phyloP scores from a whole-genome alignment of 495 filamentous ascomycete species.

The Thozetella sp. region DNA sequence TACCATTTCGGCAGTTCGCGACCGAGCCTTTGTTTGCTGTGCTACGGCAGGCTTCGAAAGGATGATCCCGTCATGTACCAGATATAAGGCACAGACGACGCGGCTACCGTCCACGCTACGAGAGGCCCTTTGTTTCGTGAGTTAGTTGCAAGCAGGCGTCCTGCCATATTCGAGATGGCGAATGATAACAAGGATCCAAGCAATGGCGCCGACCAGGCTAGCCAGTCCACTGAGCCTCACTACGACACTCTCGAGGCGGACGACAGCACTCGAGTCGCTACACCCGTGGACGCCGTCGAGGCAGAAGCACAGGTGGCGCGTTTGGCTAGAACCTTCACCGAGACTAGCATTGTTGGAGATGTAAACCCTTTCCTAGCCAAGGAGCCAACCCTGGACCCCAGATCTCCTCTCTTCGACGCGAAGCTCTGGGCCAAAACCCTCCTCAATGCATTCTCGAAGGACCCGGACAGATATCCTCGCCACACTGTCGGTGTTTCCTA shows the following conservation, averaged over 20 bases:
- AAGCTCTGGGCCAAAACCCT: neutral
- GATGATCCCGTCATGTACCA: too few relatives aligned
- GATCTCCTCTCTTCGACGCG: neutral
- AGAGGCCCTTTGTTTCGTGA: too few relatives aligned
- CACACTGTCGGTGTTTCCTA: constrained; percentile 55
- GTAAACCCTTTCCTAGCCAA: neutral
- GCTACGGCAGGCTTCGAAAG: too few relatives aligned
- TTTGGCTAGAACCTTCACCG: neutral
- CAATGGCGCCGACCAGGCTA: neutral
- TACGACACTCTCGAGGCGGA: neutral
- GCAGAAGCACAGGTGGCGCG: neutral
- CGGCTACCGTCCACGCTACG: too few relatives aligned
- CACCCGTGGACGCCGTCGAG: neutral
- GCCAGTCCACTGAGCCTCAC: neutral
- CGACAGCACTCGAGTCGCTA: neutral
- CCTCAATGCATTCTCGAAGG: neutral
- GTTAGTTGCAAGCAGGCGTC: too few relatives aligned
- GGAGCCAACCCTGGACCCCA: neutral
- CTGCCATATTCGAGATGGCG: neutral
- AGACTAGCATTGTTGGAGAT: neutral
- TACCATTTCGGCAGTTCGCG: neutral
- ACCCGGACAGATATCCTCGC: neutral
- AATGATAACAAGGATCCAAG: neutral
- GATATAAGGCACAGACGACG: too few relatives aligned
- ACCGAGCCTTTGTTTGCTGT: neutral